Conservation (phyloP, 2,329 filamentous ascomycete genomes). For the Microsporum ferrugineum region DNA sequence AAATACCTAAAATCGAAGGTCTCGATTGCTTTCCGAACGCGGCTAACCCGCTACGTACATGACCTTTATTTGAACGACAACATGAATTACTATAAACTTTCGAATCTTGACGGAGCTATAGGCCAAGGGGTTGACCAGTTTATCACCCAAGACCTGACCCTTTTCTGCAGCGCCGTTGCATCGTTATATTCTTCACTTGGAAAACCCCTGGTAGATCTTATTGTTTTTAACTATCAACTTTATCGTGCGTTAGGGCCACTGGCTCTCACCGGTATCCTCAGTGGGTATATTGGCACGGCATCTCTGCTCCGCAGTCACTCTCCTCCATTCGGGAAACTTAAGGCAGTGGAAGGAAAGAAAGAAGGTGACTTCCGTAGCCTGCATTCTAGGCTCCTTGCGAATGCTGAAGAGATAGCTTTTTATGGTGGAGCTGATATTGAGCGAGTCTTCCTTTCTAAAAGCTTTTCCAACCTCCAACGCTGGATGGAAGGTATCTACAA, state of each 20-base stretch:
- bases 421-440: slow-evolving; percentile 94
- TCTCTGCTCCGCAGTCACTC: slow-evolving; percentile 79
- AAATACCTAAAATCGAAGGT: slow-evolving; percentile 97
- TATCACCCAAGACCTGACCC: slow-evolving; percentile 90
- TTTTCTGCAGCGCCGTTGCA: slow-evolving; percentile 87
- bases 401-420: slow-evolving; percentile 95
- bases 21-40: slow-evolving; percentile 91
- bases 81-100: slow-evolving; percentile 90
- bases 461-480: slow-evolving; percentile 81
- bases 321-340: slow-evolving; percentile 91
- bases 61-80: slow-evolving; percentile 92
- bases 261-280: slow-evolving; percentile 71
- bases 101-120: slow-evolving; percentile 84
- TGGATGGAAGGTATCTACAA: slow-evolving; percentile 99
- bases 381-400: slow-evolving; percentile 85
- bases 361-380: slow-evolving; percentile 91
- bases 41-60: slow-evolving; percentile 91
- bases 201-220: slow-evolving; percentile 94
- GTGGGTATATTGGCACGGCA: slow-evolving; percentile 90
- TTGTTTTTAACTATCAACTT: slow-evolving; percentile 96
- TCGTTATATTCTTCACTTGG: slow-evolving; percentile 90
- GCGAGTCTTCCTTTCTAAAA: slow-evolving; percentile 78
- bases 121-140: slow-evolving; percentile 90
- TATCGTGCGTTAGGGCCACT: slow-evolving; percentile 83
- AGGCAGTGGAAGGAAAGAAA: slow-evolving; percentile 86